Percentiles rank a stretch among this genome's conserved stretches.
Conservation (phyloP, 164 flowering plant species). For the Stephania yunnanensis region DNA sequence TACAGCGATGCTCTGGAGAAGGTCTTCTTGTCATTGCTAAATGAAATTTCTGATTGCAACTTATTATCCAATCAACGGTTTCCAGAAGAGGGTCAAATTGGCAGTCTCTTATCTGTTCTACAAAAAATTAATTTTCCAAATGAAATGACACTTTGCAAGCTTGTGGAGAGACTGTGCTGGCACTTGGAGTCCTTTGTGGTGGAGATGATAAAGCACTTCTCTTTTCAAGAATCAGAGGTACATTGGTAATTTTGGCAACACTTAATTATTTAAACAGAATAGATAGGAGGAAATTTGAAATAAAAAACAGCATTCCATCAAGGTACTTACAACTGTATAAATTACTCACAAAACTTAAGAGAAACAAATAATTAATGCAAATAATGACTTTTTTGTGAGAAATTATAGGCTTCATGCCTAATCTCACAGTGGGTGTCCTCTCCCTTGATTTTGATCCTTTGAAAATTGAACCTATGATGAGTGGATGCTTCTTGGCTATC, state of each 20-base stretch:
- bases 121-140: conserved; percentile 28
- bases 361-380: no score
- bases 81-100: conserved; percentile 34
- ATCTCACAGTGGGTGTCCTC: no score
- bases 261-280: neutral
- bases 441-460: no score
- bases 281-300: neutral
- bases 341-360: no score
- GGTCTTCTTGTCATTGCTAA: conserved; percentile 40
- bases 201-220: conserved; percentile 34
- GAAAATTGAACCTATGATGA: no score
- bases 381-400: no score
- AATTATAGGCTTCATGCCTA: no score
- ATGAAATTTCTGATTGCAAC: conserved; percentile 19
- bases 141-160: conserved; percentile 21
- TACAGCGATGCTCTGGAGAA: conserved; percentile 59
- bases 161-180: conserved; percentile 41
- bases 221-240: conserved; percentile 72
- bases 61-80: conserved; percentile 20
- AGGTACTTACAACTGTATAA: neutral
- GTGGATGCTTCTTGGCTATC: no score
- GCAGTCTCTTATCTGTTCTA: conserved; percentile 34
- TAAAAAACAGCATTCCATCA: neutral
- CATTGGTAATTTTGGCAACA: neutral
- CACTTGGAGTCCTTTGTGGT: conserved; percentile 42